Evolutionary conservation across 2,329 filamentous ascomycete genomes (phyloP).

Genomic region (Colletotrichum lindemuthianum): DNA sequence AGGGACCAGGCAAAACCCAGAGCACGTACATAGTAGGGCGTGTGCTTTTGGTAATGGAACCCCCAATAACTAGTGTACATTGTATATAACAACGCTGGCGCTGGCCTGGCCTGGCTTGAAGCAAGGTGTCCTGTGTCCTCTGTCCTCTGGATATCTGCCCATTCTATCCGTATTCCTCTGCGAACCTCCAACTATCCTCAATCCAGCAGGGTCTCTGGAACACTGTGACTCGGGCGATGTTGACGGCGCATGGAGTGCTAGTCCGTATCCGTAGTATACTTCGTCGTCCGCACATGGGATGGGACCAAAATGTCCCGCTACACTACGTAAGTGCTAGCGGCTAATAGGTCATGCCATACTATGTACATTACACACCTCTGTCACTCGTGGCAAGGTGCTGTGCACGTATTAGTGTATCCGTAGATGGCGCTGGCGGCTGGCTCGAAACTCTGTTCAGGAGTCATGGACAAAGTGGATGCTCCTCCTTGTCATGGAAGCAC

Average conservation of each 20-base stretch:
- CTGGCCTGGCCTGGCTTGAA: too few relatives aligned
- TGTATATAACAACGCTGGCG: not conserved
- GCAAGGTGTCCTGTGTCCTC: not conserved
- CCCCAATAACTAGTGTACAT: not conserved
- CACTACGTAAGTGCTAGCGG: conserved; percentile 3
- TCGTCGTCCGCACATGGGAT: conserved; percentile 32
- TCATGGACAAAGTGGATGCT: not conserved
- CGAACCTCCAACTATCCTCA: not conserved
- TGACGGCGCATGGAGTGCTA: conserved; percentile 11
- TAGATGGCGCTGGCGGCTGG: conserved; percentile 5
- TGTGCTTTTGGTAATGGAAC: too few relatives aligned
- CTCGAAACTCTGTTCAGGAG: not conserved
- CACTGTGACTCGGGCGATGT: not conserved
- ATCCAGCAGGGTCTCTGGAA: too few relatives aligned
- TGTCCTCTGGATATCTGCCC: not conserved
- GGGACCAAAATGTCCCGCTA: not conserved
- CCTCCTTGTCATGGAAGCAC: not conserved
- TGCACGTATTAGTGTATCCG: not conserved
- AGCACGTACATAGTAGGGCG: not conserved
- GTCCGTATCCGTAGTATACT: conserved; percentile 23
- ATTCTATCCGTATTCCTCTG: not conserved
- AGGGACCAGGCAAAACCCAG: not conserved
- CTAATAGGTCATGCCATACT: too few relatives aligned
- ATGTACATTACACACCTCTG: not conserved
- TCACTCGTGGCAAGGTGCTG: not conserved